These are phyloP conservation scores for Rugonectria rugulosa DNA, from an alignment of 2,329 filamentous ascomycete species.

Conservation along the genomic window DNA sequence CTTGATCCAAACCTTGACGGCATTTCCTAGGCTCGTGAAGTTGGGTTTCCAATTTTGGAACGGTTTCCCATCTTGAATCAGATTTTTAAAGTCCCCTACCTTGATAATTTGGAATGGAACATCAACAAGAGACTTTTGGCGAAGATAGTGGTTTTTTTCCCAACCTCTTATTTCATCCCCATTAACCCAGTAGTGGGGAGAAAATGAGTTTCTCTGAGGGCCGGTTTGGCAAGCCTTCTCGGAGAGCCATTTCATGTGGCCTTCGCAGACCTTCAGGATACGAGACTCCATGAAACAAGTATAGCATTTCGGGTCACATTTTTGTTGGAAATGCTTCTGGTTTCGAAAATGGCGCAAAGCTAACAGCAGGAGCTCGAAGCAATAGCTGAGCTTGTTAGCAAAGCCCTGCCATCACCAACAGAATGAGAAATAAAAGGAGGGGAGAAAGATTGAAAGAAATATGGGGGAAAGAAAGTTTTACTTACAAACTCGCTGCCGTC, in stretches of 20 bases:
- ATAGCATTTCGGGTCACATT: not conserved
- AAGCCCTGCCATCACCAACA: not conserved
- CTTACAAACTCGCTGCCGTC: slow-evolving; percentile 4
- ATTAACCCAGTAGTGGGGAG: slow-evolving; percentile 5
- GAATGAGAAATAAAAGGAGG: no score
- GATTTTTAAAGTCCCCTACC: not conserved
- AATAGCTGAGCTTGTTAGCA: not conserved
- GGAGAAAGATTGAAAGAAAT: no score
- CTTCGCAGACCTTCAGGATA: not conserved
- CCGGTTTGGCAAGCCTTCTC: not conserved
- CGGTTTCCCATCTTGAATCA: not conserved
- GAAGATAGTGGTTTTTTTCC: not conserved
- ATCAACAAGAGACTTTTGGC: no score
- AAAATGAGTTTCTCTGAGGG: no score
- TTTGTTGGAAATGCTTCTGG: not conserved
- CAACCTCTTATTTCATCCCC: not conserved
- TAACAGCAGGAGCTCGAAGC: not conserved
- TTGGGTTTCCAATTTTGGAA: no score
- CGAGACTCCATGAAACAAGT: not conserved
- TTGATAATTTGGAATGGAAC: slow-evolving; percentile 6
- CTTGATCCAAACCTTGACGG: not conserved
- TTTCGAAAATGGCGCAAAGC: not conserved
- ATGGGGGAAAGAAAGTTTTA: no score
- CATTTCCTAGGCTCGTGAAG: not conserved
- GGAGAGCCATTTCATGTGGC: slow-evolving; percentile 1